Percentiles rank a stretch among this genome's conserved stretches.
Evolutionary conservation across 2,329 filamentous ascomycete species (phyloP).

Genomic region (Botrytis aclada): DNA sequence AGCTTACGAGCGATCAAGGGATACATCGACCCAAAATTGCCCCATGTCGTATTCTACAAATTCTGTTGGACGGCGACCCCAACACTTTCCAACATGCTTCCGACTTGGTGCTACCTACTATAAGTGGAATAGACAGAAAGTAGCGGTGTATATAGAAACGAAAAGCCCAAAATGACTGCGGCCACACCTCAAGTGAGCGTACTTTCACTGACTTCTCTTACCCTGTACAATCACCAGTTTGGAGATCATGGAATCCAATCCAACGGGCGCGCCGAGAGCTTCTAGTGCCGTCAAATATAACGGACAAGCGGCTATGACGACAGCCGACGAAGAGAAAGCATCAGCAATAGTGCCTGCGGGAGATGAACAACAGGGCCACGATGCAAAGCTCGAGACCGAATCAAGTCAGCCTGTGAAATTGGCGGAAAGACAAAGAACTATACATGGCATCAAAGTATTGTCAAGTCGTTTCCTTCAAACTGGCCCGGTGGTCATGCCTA

Average conservation of each 20-base stretch:
- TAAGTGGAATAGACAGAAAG: not conserved
- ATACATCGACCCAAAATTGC: not conserved
- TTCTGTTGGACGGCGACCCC: not conserved
- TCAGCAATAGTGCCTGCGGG: not conserved
- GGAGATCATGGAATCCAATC: not conserved
- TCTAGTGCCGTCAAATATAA: not conserved
- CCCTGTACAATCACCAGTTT: not conserved
- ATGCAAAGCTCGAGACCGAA: too few species aligned
- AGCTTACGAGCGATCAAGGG: not conserved
- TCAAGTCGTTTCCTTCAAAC: not conserved
- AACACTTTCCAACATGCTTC: not conserved
- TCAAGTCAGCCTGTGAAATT: too few species aligned
- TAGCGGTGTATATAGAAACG: not conserved
- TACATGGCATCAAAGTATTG: not conserved
- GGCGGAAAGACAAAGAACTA: too few species aligned
- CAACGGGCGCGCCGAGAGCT: not conserved
- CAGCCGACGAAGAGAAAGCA: not conserved
- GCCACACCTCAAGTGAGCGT: not conserved
- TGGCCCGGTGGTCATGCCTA: not conserved
- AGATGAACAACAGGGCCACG: too few species aligned
- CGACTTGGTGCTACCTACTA: not conserved
- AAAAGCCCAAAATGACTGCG: not conserved
- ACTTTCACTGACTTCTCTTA: not conserved
- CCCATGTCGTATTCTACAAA: not conserved
- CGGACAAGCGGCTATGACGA: not conserved